Evolutionary conservation across 805 yeast genomes (phyloP), one percentile per base, ranked within the genome.

Genomic region (Isabelozyma rhagii): DNA sequence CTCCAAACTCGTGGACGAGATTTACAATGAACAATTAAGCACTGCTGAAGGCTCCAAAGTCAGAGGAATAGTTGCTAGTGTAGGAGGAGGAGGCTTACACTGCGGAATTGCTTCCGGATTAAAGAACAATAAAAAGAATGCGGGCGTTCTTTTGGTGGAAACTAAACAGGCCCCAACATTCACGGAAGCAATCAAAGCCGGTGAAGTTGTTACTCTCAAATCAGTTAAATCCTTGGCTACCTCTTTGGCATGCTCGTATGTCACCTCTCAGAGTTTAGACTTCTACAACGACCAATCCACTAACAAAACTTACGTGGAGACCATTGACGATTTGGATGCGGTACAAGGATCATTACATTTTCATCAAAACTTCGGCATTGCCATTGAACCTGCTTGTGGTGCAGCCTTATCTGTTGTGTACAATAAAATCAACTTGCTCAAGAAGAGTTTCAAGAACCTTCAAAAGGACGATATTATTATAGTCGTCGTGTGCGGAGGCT

Each of bases 351-450:
- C 84, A 45, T 57, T 81, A 25, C 68, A 64, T 41, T 82, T 77
- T 56, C 79, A 82, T 6, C 59, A 71, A 3, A 82, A 81, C 49
- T 81, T 72, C 53, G 78, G 79, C 49, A 67, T 71, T 43, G 65
- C 81, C 21, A 79, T 83, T 0, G 90, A 85, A 61, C 89, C 89
- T 0, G 90, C 90, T 1, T 85, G 90, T 63, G 89, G 89, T 3
- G 87, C 87, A 1, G 81, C 89, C 0, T 61, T 85, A 28, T 77
- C 84, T 18, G 72, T 82, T 15, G 77, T 75, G n/a, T 79, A 75
- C 56, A 60, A 74, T 43, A 64, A 65, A 51, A 45, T 66, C 10
- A 64, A 60, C 4, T 48, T 67, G 18, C 51, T 77, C 39, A 50
- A 54, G 27, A 49, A 66, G 17, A 44, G 52, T 18, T 59, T 66